Evolutionary conservation across 352 stramenopile species (phyloP).

Genomic region (Phytophthora crassamura): DNA sequence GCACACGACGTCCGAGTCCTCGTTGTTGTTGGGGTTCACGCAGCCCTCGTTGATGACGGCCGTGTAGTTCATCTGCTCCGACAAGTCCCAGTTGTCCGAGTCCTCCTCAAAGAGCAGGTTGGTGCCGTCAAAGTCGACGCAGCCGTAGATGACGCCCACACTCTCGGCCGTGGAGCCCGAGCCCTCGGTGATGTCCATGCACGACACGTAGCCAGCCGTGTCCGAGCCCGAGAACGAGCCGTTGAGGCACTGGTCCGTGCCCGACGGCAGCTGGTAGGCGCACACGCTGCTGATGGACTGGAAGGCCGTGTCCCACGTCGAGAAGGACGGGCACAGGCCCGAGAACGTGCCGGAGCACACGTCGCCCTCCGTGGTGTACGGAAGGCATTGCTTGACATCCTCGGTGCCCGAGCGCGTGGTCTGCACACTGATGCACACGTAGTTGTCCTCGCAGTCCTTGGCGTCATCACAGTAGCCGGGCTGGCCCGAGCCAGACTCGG

Average conservation of each 20-base stretch:
- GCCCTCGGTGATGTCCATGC: conserved; percentile 50
- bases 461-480: conserved; percentile 71
- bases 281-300: conserved; percentile 78
- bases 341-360: conserved; percentile 66
- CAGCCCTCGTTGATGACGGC: conserved; percentile 60
- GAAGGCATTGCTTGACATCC: conserved; percentile 83
- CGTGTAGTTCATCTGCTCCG: conserved; percentile 67
- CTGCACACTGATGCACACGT: conserved; percentile 79
- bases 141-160: conserved; percentile 77
- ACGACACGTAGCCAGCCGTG: conserved; percentile 41
- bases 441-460: conserved; percentile 54
- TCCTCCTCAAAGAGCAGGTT: conserved; percentile 63
- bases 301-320: conserved; percentile 66
- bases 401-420: conserved; percentile 72
- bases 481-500: conserved; percentile 51
- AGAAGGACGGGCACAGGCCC: conserved; percentile 78
- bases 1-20: conserved; percentile 71
- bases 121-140: conserved; percentile 73
- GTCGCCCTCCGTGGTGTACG: conserved; percentile 48
- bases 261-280: conserved; percentile 66
- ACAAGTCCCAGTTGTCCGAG: conserved; percentile 59
- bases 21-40: conserved; percentile 65
- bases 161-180: conserved; percentile 33
- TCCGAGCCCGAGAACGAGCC: conserved; percentile 31
- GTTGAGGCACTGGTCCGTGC: conserved; percentile 52